These are phyloP conservation scores for Tuber magnatum DNA, from an alignment of 495 filamentous ascomycete genomes.

Conservation along the genomic window DNA sequence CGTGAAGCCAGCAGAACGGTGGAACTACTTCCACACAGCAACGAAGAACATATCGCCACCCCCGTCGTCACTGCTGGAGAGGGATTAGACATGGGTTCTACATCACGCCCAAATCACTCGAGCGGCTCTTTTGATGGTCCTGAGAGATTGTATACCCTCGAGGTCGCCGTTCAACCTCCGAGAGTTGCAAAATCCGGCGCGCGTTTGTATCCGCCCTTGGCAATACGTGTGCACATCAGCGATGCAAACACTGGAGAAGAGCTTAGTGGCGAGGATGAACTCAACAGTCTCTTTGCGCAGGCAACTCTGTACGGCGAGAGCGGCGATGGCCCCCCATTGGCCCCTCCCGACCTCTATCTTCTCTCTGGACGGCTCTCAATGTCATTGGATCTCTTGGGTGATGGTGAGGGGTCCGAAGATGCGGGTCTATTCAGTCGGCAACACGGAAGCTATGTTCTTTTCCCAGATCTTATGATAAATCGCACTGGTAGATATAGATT, in stretches of 20 bases:
- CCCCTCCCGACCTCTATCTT: slow-evolving; percentile 37
- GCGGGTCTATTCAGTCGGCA: slow-evolving; percentile 30
- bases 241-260: slow-evolving; percentile 33
- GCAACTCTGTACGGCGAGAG: slow-evolving; percentile 35
- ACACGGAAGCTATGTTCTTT: slow-evolving; percentile 38
- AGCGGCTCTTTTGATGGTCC: slow-evolving; percentile 19
- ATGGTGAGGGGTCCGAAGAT: slow-evolving; percentile 17
- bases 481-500: slow-evolving; percentile 35
- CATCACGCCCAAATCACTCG: slow-evolving; percentile 27
- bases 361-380: slow-evolving; percentile 36
- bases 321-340: slow-evolving; percentile 25
- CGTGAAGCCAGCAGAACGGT: slow-evolving; percentile 26
- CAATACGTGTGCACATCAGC: slow-evolving; percentile 37
- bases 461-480: slow-evolving; percentile 39
- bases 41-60: slow-evolving; percentile 1
- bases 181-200: slow-evolving; percentile 24
- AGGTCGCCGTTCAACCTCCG: slow-evolving; percentile 39
- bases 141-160: slow-evolving; percentile 35
- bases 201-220: slow-evolving; percentile 37
- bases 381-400: slow-evolving; percentile 35
- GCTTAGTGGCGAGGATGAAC: slow-evolving; percentile 40
- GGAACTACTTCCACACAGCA: slow-evolving; percentile 10
- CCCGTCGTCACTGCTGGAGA: slow-evolving; percentile 17
- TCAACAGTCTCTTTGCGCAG: slow-evolving; percentile 36
- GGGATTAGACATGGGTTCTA: slow-evolving; percentile 20